Evolutionary conservation across 1,284 basidiomycete species (phyloP), one percentile per base, ranked within the genome.

Genomic region (Athelia psychrophila): DNA sequence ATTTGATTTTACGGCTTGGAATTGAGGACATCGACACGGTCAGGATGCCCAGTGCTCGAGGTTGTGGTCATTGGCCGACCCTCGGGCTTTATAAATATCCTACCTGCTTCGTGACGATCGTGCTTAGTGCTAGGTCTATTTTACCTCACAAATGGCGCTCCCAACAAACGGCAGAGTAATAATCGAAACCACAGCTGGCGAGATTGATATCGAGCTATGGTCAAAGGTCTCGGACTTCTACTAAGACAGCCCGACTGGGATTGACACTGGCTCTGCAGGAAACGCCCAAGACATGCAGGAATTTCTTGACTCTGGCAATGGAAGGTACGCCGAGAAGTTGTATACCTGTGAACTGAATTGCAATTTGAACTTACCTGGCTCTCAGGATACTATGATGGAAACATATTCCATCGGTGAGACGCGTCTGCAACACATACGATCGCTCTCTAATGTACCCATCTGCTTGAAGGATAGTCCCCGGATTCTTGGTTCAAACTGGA

Each of bases 181-280:
- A 38, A 77, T 99, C 46, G 84, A 93, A 56, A 98, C 96, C 0
- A 94, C 93, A 1, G 87, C 83, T 13, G 95, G 94, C 19, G 93
- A 96, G 63, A 87, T 97, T 45, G 93, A 95, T 64, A 86, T 98
- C 46, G 96, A 98, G 65, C 76, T 99, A 51, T 99, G 95, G 94
- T 84, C 92, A 18, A 94, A 93, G 73, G 90, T 88, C n/a, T 16
- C 38, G 9, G n/a, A 54, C 18, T 67, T 56, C 15, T 5, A 13
- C n/a, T 42, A 49, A 3, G 12, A n/a, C 44, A 27, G 10, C 15
- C 5, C 13, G 27, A 5, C 27, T 30, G n/a, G 12, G 9, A 20
- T 23, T 27, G 15, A 18, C 20, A 30, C 18, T 38, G 36, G n/a
- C 49, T 22, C 3, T 36, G 40, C 60, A 91, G 84, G 94, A 99